Base-by-base conservation (phyloP, 2,329 filamentous ascomycete species). In the Colletotrichum orbiculare region DNA sequence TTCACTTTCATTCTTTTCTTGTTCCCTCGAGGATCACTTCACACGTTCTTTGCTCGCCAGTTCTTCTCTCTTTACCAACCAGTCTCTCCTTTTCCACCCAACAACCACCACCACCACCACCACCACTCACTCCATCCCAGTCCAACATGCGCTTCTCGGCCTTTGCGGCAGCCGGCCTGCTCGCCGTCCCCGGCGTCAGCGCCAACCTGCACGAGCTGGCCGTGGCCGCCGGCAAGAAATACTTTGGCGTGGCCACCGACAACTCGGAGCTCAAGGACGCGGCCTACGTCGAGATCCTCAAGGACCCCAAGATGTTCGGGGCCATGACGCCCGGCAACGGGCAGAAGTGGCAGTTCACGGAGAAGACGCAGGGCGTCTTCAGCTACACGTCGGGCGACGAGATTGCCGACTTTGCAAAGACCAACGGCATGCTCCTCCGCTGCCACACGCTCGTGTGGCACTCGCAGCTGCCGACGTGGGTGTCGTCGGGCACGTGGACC, bases 221-320 rank as follows among this genome's bases (percentile, higher is more conserved):
- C 56, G 60, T 70, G 6, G 71, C 70, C 38, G 68, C 69, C 9
- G 74, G 73, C 34, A 71, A 71, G 57, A 61, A 82, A 67, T 91
- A 90, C 77, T 91, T 90, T 59, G 89, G 89, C 59, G 86, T 87
- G 1, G 88, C 89, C 1, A 86, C 87, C 46, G 86, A 91, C 73
- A 89, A 90, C 63, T 73, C 74, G 2, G 83, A 63, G 45, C 55
- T 66, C 43, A 86, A 67, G 73, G 85, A 91, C 74, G 72, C 76
- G 11, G 71, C 80, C 35, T 92, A 91, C 74, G 76, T 78, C 50
- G 73, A 76, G 6, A 85, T 88, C 67, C 76, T 89, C 47, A 81
- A 79, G 62, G 78, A 87, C 72, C 87, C 90, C 71, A 77, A 80
- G 56, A 79, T 89, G 75, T 91, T 91, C 70, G 89, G 89, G 38